These are phyloP conservation scores for Umbellularia californica DNA, from an alignment of 164 flowering plant species.

Conservation along the genomic window DNA sequence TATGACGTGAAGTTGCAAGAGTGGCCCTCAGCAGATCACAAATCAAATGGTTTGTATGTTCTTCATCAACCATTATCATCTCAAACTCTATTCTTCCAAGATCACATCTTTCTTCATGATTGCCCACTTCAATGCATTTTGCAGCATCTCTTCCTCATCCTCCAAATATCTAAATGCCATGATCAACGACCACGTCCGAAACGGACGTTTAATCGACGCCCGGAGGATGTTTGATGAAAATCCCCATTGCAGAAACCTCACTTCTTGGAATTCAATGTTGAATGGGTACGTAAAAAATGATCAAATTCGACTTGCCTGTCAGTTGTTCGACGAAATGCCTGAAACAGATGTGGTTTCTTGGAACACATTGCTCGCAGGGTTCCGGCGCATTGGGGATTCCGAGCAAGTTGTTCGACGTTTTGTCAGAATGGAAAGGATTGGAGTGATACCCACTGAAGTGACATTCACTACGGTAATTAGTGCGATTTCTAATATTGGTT, in stretches of 20 bases:
- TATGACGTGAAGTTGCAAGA: too few species aligned
- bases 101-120: not conserved
- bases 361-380: conserved; percentile 51
- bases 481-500: conserved; percentile 23
- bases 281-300: conserved; percentile 19
- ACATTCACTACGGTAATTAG: conserved; percentile 41
- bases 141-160: not conserved
- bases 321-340: conserved; percentile 66
- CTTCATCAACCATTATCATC: not conserved
- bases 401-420: conserved; percentile 22
- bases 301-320: conserved; percentile 28
- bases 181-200: conserved; percentile 23
- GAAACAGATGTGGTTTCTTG: conserved; percentile 51
- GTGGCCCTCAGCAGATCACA: too few species aligned
- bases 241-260: conserved; percentile 23
- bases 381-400: conserved; percentile 24
- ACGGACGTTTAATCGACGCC: conserved; percentile 29
- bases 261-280: conserved; percentile 50
- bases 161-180: conserved; percentile 10
- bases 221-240: conserved; percentile 36
- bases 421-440: conserved; percentile 32
- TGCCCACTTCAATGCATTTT: not conserved
- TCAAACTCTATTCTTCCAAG: not conserved
- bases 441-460: conserved; percentile 37
- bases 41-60: too few species aligned